These are phyloP conservation scores for Chytriomyces sp. DNA, from an alignment of 192 early-diverging fungal genomes.

Conservation along the genomic window DNA sequence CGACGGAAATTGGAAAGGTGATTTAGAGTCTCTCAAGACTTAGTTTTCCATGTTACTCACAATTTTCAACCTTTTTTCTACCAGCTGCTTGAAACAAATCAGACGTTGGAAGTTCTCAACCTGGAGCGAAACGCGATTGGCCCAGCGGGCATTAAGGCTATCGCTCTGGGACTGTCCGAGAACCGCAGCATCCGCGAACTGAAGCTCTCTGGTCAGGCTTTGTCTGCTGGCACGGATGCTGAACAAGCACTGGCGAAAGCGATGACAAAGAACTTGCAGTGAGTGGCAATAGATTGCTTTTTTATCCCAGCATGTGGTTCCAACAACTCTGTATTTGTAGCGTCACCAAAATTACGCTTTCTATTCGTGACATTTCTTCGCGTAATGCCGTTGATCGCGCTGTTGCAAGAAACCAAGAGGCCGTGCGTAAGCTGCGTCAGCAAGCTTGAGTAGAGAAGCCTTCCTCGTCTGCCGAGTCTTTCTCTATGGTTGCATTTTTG, in stretches of 20 bases:
- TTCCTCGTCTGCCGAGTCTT: background rate
- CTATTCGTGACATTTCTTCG: constrained; percentile 40
- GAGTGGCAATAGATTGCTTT: background rate
- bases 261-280: constrained; percentile 28
- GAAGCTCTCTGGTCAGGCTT: constrained; percentile 29
- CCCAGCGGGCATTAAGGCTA: constrained; percentile 39
- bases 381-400: constrained; percentile 40
- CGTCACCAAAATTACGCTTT: constrained; percentile 32
- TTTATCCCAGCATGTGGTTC: background rate
- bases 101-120: constrained; percentile 32
- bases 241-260: constrained; percentile 31
- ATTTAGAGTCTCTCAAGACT: background rate
- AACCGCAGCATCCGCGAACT: constrained; percentile 33
- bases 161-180: constrained; percentile 34
- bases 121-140: constrained; percentile 39
- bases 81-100: constrained; percentile 33
- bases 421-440: constrained; percentile 28
- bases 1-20: constrained; percentile 31
- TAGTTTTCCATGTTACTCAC: background rate
- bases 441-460: background rate
- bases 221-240: constrained; percentile 35
- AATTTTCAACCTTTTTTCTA: background rate
- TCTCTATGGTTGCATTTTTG: background rate
- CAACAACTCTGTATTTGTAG: background rate
- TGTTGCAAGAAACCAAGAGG: constrained; percentile 42